Percentiles rank a stretch among this genome's conserved stretches.
Evolutionary conservation across 1,139 yeast genomes (phyloP).

Genomic region (Suhomyces bolitotheri): DNA sequence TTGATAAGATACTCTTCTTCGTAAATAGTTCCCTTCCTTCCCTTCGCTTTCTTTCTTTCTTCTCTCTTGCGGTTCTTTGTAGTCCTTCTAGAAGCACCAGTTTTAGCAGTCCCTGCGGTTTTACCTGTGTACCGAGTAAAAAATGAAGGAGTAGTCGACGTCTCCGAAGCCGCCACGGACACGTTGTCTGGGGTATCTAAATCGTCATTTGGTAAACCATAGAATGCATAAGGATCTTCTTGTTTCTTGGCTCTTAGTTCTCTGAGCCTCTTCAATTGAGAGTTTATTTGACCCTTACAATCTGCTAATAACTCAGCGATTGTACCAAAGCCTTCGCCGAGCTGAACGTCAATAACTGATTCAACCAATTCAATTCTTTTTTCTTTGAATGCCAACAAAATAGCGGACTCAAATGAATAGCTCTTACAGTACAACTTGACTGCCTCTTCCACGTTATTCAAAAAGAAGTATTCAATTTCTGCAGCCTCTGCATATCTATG

Average conservation of each 20-base stretch:
- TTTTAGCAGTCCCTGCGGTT: conserved; percentile 91
- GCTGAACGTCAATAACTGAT: conserved; percentile 64
- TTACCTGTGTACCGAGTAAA: conserved; percentile 96
- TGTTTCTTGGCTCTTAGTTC: conserved; percentile 81
- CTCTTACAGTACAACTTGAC: conserved; percentile 72
- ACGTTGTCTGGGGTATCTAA: conserved; percentile 88
- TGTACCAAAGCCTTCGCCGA: conserved; percentile 85
- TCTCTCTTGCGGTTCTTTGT: conserved; percentile 91
- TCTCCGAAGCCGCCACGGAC: conserved; percentile 91
- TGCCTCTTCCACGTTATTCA: conserved; percentile 63
- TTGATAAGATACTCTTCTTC: conserved; percentile 93
- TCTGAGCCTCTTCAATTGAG: conserved; percentile 81
- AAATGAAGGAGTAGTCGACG: conserved; percentile 89
- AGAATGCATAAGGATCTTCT: conserved; percentile 83
- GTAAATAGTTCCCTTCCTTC: conserved; percentile 94
- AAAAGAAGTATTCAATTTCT: conserved; percentile 62
- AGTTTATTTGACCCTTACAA: conserved; percentile 78
- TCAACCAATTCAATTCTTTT: conserved; percentile 49
- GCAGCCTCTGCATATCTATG: conserved; percentile 87
- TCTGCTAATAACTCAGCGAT: conserved; percentile 90
- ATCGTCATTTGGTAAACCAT: conserved; percentile 67
- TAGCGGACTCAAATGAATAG: conserved; percentile 73
- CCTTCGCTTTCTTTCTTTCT: conserved; percentile 93
- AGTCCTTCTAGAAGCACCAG: conserved; percentile 92
- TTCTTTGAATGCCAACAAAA: conserved; percentile 56